A percentile compares a stretch with the other conserved stretches of the same genome.
Conservation (phyloP, 2,329 filamentous ascomycete species). For the Fonsecaea pedrosoi region DNA sequence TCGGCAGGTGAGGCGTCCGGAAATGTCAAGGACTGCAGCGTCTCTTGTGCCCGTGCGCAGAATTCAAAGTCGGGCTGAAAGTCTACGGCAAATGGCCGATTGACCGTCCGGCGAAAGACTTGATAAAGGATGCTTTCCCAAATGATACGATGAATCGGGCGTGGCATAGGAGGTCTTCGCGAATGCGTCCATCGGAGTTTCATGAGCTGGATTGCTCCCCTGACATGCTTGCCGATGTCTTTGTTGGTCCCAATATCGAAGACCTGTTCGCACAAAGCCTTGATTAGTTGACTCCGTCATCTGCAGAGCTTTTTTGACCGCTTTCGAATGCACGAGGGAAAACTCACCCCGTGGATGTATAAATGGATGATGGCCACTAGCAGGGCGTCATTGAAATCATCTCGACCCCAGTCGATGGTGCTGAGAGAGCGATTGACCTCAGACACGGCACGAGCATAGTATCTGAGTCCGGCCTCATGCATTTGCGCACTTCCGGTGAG, state of each 20-base stretch:
- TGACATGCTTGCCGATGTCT: slow-evolving; percentile 29
- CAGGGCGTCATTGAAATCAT: slow-evolving; percentile 27
- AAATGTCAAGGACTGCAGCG: slow-evolving; percentile 25
- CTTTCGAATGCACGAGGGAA: too few relatives aligned
- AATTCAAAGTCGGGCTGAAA: slow-evolving; percentile 34
- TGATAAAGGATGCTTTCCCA: slow-evolving; percentile 35
- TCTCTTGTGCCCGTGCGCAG: slow-evolving; percentile 18
- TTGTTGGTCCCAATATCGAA: slow-evolving; percentile 25
- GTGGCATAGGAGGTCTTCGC: slow-evolving; percentile 21
- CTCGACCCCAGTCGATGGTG: slow-evolving; percentile 28
- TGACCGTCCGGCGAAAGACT: slow-evolving; percentile 30
- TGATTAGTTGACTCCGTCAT: not conserved
- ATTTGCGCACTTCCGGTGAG: slow-evolving; percentile 24
- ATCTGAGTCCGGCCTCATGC: slow-evolving; percentile 26
- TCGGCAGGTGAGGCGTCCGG: slow-evolving; percentile 28
- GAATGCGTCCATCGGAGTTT: slow-evolving; percentile 29
- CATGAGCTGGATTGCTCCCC: slow-evolving; percentile 31
- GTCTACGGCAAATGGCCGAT: slow-evolving; percentile 25
- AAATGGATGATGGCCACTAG: slow-evolving; percentile 24
- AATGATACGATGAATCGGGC: slow-evolving; percentile 32
- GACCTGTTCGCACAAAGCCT: slow-evolving; percentile 5
- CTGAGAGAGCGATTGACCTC: slow-evolving; percentile 25
- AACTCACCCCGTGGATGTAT: slow-evolving; percentile 35
- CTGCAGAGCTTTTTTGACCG: not conserved
- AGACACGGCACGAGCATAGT: slow-evolving; percentile 28